Conservation (phyloP, 2,329 filamentous ascomycete species). For the Exserohilum turcica region DNA sequence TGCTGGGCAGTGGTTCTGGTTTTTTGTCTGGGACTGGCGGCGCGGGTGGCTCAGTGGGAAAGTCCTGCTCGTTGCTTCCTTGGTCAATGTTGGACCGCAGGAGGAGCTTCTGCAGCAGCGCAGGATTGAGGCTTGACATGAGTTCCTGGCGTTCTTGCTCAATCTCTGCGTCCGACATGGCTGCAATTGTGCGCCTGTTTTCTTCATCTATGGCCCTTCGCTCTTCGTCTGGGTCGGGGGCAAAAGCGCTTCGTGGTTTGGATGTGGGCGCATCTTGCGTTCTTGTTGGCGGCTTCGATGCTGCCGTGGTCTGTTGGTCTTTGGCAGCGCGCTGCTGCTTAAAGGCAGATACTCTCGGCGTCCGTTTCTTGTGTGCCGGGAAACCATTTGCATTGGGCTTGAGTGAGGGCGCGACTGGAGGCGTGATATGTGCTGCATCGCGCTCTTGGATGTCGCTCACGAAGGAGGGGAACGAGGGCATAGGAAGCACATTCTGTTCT, state of each 20-base stretch:
- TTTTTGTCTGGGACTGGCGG: constrained; percentile 8
- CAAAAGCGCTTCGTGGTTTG: constrained; percentile 19
- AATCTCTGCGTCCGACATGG: constrained; percentile 84
- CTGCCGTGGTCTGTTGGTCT: constrained; percentile 22
- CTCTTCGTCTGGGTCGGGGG: constrained; percentile 58
- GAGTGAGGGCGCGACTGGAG: constrained; percentile 66
- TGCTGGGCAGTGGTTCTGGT: constrained; percentile 16
- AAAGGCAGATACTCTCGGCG: constrained; percentile 71
- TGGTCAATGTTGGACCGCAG: constrained; percentile 78
- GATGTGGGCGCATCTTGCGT: constrained; percentile 16
- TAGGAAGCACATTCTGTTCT: constrained; percentile 19
- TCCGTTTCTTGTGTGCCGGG: constrained; percentile 83
- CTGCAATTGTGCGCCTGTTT: constrained; percentile 72
- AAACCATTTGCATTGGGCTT: constrained; percentile 71
- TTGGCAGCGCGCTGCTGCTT: constrained; percentile 66
- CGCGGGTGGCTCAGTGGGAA: constrained; percentile 21
- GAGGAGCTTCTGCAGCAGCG: constrained; percentile 76
- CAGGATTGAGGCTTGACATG: constrained; percentile 75
- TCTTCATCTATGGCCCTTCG: constrained; percentile 78
- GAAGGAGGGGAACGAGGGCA: constrained; percentile 46
- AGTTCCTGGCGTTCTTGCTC: constrained; percentile 79
- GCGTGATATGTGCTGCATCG: constrained; percentile 62
- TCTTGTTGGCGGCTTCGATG: constrained; percentile 12
- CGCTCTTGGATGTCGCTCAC: constrained; percentile 83
- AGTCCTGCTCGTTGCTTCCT: constrained; percentile 52